Evolutionary conservation across 208 protist species (phyloP), one percentile per base, ranked within the genome.

Genomic region (Trypanosoma cruzi): DNA sequence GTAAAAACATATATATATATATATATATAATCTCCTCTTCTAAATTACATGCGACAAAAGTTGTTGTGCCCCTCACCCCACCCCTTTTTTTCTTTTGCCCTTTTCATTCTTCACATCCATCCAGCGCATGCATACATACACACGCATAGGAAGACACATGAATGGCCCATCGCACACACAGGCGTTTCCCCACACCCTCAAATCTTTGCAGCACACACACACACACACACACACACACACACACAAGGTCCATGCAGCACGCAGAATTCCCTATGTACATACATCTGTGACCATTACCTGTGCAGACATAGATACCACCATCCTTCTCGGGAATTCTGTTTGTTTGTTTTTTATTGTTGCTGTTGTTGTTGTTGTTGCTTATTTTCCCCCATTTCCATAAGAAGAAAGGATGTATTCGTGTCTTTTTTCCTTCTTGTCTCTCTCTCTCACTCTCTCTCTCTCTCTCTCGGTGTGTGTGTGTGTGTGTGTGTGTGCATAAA

Each of bases 301-400:
- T 40, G 36, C 36, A 16, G n/a, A n/a, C 8, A 44, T 16, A 44
- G 40, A 44, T 44, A 16, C 18, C 3, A 16, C 16, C 10, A 57
- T n/a, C 24, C 11, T 11, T 54, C n/a, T 54, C 24, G 7, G n/a
- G 20, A 20, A 11, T 28, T 4, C 54, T 58, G 22, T 40, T 58
- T 31, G 14, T 57, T 26, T 57, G 14, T 58, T 58, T 31, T 58
- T 10, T 2, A 29, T 11, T 26, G 26, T 0, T 34, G 10, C 48
- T 76, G 40, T 42, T 46, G 48, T 44, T 68, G 0, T 29, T 68
- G 71, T 56, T 58, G 0, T 31, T 48, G 60, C 54, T n/a, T 37
- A 28, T 49, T 52, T 40, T n/a, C n/a, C n/a, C n/a, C n/a, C n/a
- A 6, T 31, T 1, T 22, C 16, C 49, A 1, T 2, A 11, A 3